A percentile compares a stretch with the other conserved stretches of the same genome.
Evolutionary conservation across 352 stramenopile species (phyloP).

Genomic region (Phytophthora podocarpi): DNA sequence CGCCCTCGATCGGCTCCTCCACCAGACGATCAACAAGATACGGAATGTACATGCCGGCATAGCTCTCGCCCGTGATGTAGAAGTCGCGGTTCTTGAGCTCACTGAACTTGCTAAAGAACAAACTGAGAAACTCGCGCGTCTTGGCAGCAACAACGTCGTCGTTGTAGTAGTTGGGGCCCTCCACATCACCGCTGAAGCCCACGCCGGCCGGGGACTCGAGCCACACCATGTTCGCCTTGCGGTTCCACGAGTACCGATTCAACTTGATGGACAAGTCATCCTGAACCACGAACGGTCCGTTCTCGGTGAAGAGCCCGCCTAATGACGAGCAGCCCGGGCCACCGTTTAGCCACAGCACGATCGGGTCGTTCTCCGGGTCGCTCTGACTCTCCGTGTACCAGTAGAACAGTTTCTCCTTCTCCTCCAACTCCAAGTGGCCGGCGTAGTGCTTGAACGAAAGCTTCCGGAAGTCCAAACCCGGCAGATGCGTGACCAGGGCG

Average conservation of each 20-base stretch:
- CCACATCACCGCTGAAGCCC: constrained; percentile 68
- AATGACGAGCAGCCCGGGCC: constrained; percentile 80
- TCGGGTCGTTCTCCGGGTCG: constrained; percentile 57
- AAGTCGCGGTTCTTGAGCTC: constrained; percentile 77
- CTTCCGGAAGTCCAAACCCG: constrained; percentile 41
- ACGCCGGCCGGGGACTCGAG: constrained; percentile 77
- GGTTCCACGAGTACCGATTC: constrained; percentile 82
- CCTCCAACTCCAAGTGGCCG: constrained; percentile 55
- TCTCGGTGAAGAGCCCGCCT: constrained; percentile 68
- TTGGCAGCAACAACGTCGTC: constrained; percentile 78
- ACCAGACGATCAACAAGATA: constrained; percentile 83
- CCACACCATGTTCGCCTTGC: constrained; percentile 79
- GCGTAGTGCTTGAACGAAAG: constrained; percentile 77
- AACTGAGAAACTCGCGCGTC: constrained; percentile 75
- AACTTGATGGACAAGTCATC: constrained; percentile 57
- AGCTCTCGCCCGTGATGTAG: constrained; percentile 86
- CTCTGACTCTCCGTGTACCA: constrained; percentile 80
- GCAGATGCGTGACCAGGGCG: constrained; percentile 55
- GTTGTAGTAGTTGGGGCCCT: constrained; percentile 79
- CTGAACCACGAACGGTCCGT: constrained; percentile 74
- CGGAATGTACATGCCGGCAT: constrained; percentile 92
- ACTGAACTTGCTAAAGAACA: constrained; percentile 75
- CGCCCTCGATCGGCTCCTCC: constrained; percentile 55
- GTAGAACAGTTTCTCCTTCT: constrained; percentile 77
- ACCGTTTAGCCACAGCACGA: constrained; percentile 86